These are phyloP conservation scores for Paecilomyces formosus DNA, from an alignment of 2,329 filamentous ascomycete genomes.

Conservation along the genomic window DNA sequence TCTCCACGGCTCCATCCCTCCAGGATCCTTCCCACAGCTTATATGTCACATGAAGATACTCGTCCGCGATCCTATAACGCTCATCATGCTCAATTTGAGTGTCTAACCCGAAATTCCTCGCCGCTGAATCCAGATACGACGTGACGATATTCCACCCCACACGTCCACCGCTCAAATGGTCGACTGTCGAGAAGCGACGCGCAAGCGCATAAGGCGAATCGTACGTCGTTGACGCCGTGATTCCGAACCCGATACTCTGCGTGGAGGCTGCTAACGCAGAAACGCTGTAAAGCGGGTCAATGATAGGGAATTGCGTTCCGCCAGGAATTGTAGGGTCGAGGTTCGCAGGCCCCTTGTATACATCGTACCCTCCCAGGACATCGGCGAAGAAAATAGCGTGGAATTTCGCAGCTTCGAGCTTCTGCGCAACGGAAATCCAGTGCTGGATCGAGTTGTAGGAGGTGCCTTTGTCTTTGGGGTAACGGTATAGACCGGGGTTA, in stretches of 20 bases:
- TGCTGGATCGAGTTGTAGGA: constrained; percentile 37
- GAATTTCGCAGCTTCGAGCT: constrained; percentile 42
- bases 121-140: constrained; percentile 40
- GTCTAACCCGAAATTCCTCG: constrained; percentile 40
- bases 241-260: constrained; percentile 42
- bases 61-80: constrained; percentile 42
- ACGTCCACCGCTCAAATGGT: constrained; percentile 45
- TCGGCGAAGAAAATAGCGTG: constrained; percentile 47
- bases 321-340: constrained; percentile 30
- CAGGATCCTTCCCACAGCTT: constrained; percentile 49
- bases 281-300: constrained; percentile 35
- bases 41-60: constrained; percentile 40
- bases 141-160: constrained; percentile 50
- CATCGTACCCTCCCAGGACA: constrained; percentile 41
- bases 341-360: constrained; percentile 37
- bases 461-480: constrained; percentile 23
- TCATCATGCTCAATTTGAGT: constrained; percentile 44
- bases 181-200: constrained; percentile 47
- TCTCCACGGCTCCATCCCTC: constrained; percentile 34
- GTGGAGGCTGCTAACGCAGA: constrained; percentile 42
- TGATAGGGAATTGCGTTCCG: constrained; percentile 37
- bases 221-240: constrained; percentile 49
- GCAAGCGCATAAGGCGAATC: constrained; percentile 50
- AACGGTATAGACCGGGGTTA: constrained; percentile 31
- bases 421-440: constrained; percentile 42